Evolutionary conservation across 805 yeast species (phyloP).

Genomic region (Monosporozyma unispora): DNA sequence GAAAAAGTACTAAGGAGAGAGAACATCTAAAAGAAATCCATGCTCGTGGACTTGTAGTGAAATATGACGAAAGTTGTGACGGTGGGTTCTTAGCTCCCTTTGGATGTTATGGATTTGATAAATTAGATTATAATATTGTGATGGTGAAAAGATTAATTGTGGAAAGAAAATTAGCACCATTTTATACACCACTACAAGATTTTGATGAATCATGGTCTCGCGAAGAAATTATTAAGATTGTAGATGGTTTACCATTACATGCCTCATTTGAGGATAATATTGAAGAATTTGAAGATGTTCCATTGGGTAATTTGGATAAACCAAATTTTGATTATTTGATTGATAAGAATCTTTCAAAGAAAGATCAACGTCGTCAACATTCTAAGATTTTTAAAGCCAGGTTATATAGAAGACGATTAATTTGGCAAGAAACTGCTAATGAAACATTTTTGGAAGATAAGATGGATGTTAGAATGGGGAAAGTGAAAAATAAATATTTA

Average conservation of each 20-base stretch:
- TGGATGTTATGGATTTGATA: constrained; percentile 71
- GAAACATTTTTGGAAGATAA: constrained; percentile 48
- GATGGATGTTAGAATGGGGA: constrained; percentile 31
- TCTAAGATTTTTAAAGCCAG: constrained; percentile 28
- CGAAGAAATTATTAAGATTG: constrained; percentile 47
- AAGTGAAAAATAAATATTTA: constrained; percentile 31
- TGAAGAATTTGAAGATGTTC: constrained; percentile 30
- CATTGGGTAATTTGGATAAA: constrained; percentile 23
- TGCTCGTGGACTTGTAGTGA: constrained; percentile 48
- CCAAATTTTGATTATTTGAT: constrained; percentile 24
- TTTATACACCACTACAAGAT: constrained; percentile 82
- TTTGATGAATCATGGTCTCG: constrained; percentile 65
- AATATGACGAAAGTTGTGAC: constrained; percentile 66
- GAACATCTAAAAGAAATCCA: constrained; percentile 45
- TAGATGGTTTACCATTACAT: constrained; percentile 49
- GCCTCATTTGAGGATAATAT: constrained; percentile 36
- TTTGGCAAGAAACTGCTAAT: constrained; percentile 51
- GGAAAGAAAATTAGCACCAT: constrained; percentile 74
- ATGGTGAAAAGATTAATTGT: constrained; percentile 65
- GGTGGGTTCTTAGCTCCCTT: constrained; percentile 92
- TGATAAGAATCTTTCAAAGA: constrained; percentile 22
- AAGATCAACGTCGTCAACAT: constrained; percentile 25
- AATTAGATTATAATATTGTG: constrained; percentile 62
- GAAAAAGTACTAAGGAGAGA: constrained; percentile 44
- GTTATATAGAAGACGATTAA: constrained; percentile 33